A percentile compares a stretch with the other conserved stretches of the same genome.
These are phyloP conservation scores for Choiromyces venosus DNA, from an alignment of 495 filamentous ascomycete species.

Conservation along the genomic window DNA sequence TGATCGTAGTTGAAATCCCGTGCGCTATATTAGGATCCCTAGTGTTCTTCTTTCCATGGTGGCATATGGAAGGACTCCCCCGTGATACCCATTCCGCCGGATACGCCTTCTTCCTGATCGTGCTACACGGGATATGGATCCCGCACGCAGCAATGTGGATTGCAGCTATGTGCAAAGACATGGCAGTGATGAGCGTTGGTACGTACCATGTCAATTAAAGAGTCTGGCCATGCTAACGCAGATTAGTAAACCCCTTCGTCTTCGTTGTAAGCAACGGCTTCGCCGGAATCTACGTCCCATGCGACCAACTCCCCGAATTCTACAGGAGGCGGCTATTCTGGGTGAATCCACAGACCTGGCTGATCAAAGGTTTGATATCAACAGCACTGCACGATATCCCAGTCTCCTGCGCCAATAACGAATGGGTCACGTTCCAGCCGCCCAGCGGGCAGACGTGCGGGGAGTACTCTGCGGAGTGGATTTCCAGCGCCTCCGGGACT, in stretches of 20 bases:
- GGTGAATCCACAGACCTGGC: slow-evolving; percentile 60
- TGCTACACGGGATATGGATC: slow-evolving; percentile 56
- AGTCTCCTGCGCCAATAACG: slow-evolving; percentile 52
- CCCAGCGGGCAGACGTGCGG: slow-evolving; percentile 50
- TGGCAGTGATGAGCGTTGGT: slow-evolving; percentile 39
- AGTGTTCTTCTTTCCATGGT: slow-evolving; percentile 68
- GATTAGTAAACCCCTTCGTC: slow-evolving; percentile 37
- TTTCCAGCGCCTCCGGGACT: slow-evolving; percentile 50
- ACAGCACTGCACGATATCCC: slow-evolving; percentile 53
- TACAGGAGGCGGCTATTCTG: slow-evolving; percentile 60
- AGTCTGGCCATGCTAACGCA: slow-evolving; percentile 10
- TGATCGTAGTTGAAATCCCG: slow-evolving; percentile 68
- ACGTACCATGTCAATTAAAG: slow-evolving; percentile 8
- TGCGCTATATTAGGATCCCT: slow-evolving; percentile 68
- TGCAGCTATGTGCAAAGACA: slow-evolving; percentile 35
- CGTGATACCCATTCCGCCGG: slow-evolving; percentile 61
- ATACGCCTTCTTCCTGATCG: slow-evolving; percentile 76
- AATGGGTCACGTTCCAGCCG: slow-evolving; percentile 56
- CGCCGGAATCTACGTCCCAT: slow-evolving; percentile 38
- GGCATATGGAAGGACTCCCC: slow-evolving; percentile 75
- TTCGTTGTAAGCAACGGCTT: slow-evolving; percentile 39
- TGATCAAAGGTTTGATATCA: slow-evolving; percentile 54
- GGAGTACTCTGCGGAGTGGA: slow-evolving; percentile 50
- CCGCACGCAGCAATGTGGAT: slow-evolving; percentile 40
- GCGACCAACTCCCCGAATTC: slow-evolving; percentile 28